Percentiles rank a stretch among this genome's conserved stretches.
Evolutionary conservation across 345 rosid genomes (phyloP).

Genomic region (Zanthoxylum bungeanum): DNA sequence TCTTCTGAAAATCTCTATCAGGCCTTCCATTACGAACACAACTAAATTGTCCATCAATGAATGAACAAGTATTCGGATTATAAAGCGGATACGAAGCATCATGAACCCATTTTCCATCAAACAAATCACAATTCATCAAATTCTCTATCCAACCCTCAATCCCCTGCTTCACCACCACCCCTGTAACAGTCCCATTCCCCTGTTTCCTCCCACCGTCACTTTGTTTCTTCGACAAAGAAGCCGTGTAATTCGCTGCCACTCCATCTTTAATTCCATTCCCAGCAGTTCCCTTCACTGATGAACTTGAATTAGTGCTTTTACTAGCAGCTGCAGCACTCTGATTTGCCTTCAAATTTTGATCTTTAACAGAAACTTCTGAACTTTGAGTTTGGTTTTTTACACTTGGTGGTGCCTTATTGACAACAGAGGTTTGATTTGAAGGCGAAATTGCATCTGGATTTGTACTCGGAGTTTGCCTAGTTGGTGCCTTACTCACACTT

Average conservation of each 20-base stretch:
- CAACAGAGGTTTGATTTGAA: conserved; percentile 12
- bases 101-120: conserved; percentile 81
- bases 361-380: conserved; percentile 18
- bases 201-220: conserved; percentile 23
- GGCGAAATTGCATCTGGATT: conserved; percentile 8
- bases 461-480: conserved; percentile 13
- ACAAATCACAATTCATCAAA: conserved; percentile 65
- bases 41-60: conserved; percentile 80
- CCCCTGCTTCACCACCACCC: conserved; percentile 30
- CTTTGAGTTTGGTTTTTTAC: conserved; percentile 15
- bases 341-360: conserved; percentile 23
- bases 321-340: conserved; percentile 23
- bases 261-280: too few species aligned
- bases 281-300: background rate
- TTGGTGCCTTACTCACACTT: conserved; percentile 7
- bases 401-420: conserved; percentile 1
- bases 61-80: conserved; percentile 79
- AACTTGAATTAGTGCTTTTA: conserved; percentile 20
- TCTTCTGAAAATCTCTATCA: conserved; percentile 62
- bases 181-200: conserved; percentile 30
- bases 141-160: conserved; percentile 41
- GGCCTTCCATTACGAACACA: conserved; percentile 81
- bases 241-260: conserved; percentile 36
- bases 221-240: conserved; percentile 33
- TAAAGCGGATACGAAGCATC: conserved; percentile 94